Conservation (phyloP, 441 rosid genomes). For the Gossypium laxum region DNA sequence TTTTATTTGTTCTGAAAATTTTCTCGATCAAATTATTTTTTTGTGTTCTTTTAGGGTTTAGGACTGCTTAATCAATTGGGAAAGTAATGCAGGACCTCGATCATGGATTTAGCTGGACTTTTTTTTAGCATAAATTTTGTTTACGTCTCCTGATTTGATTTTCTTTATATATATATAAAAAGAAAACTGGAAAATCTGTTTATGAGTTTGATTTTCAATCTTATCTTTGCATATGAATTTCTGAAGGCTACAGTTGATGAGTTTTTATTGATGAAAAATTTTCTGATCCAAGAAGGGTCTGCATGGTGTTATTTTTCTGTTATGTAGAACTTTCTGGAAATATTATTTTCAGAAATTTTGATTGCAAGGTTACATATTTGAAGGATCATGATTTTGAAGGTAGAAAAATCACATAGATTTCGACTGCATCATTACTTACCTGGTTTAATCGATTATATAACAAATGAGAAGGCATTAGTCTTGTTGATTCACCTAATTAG, state of each 20-base stretch:
- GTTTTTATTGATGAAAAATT: background rate
- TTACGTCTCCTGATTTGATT: background rate
- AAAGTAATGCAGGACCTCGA: constrained; percentile 13
- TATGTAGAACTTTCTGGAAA: background rate
- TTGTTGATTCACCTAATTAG: constrained; percentile 2
- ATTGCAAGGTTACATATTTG: background rate
- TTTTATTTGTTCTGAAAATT: constrained; percentile 6
- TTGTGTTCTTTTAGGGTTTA: constrained; percentile 5
- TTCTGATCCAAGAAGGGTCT: background rate
- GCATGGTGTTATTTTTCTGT: constrained; percentile 10
- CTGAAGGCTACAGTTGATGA: background rate
- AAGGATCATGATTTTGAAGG: background rate
- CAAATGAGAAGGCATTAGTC: background rate
- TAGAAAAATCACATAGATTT: background rate
- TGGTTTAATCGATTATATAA: background rate
- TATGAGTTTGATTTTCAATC: background rate
- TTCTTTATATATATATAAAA: background rate
- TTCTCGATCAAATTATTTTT: constrained; percentile 3
- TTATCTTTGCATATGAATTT: background rate
- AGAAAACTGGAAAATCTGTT: background rate
- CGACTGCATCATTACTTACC: background rate
- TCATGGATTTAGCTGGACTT: constrained; percentile 11
- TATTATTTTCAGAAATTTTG: background rate
- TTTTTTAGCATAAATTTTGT: background rate
- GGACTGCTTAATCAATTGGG: background rate